Base-by-base conservation (phyloP, 2,329 filamentous ascomycete species). In the Chrysoporthe austroafricana region DNA sequence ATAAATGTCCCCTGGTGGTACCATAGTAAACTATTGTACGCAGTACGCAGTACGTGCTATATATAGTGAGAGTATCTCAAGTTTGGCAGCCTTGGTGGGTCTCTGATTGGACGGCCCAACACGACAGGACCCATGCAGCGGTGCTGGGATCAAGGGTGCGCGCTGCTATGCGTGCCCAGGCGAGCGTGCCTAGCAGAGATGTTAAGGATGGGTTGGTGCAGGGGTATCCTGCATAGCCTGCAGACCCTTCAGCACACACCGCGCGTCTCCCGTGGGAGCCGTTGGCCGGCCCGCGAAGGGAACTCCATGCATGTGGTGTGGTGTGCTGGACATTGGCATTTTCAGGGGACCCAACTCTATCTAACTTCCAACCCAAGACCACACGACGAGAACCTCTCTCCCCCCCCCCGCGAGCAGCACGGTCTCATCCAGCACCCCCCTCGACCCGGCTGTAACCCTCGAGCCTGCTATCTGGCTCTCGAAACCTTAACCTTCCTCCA, bases 401-500 rank as follows among this genome's bases (percentile, higher is more conserved):
- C 26, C 21, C 21, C 6, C 6, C 13, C 13, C 50, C 6, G 3
- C 50, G 50, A 32, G 50, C 50, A 34, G 16, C 50, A 54, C 50
- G 21, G 26, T 11, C 16, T 21, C 50, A 34, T 34, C 48, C 9
- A 32, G 8, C 44, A 18, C 3, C 18, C 46, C 11, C 7, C 6
- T 50, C 7, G 46, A 21, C 46, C n/a, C 46, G 3, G 13, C 32
- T 9, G 21, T 5, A 32, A 50, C 46, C 32, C 34, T 57, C 54
- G 54, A 39, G 54, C 52, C 39, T 39, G 54, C 54, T 21, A n/a
- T 39, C 54, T 32, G 32, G 58, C 26, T 36, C 58, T 66, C 58
- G 48, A 34, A 32, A 16, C 54, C 43, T 32, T 18, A 18, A 9
- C 36, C 42, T 26, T 26, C 18, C 36, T 34, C 61, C 44, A 16